Percentiles rank a stretch among this genome's conserved stretches.
These are phyloP conservation scores for Xerocomus minutiporus DNA, from an alignment of 1,284 basidiomycete genomes.

Conservation along the genomic window DNA sequence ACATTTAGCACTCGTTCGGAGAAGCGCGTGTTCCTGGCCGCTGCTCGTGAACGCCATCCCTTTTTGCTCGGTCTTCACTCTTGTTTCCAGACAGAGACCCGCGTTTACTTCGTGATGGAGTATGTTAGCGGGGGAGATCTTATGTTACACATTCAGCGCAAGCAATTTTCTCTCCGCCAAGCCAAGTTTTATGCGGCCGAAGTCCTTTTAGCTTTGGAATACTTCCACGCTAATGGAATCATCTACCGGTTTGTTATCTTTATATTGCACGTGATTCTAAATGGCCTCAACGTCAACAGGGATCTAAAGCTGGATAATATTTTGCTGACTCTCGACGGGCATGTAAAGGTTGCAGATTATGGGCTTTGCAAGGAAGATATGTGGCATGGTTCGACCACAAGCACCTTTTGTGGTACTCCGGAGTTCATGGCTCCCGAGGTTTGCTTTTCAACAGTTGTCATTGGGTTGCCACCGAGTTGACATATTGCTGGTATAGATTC, in stretches of 20 bases:
- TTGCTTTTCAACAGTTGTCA: conserved; percentile 16
- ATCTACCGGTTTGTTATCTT: conserved; percentile 76
- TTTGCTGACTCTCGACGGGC: conserved; percentile 92
- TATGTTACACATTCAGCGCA: conserved; percentile 89
- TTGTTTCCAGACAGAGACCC: conserved; percentile 99
- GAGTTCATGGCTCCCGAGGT: conserved; percentile 99
- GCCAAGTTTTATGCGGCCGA: conserved; percentile 99
- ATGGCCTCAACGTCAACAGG: conserved; percentile 39
- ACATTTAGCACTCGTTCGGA: conserved; percentile 88
- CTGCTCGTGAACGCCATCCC: conserved; percentile 93
- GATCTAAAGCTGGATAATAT: conserved; percentile 99
- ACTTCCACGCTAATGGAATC: conserved; percentile 98
- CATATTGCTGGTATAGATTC: conserved; percentile 57
- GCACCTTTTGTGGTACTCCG: conserved; percentile 98
- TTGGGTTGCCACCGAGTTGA: not conserved
- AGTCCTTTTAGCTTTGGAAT: conserved; percentile 93
- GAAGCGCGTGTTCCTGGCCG: conserved; percentile 96
- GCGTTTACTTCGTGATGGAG: conserved; percentile 93
- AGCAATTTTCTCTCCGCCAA: conserved; percentile 92
- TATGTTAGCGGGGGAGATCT: conserved; percentile 96
- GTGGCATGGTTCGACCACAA: conserved; percentile 96
- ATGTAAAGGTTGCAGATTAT: conserved; percentile 99
- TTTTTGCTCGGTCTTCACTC: conserved; percentile 97
- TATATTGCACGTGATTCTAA: not conserved
- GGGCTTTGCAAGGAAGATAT: conserved; percentile 99